Conservation (phyloP, 345 rosid genomes). For the Eucalyptus microcorys region DNA sequence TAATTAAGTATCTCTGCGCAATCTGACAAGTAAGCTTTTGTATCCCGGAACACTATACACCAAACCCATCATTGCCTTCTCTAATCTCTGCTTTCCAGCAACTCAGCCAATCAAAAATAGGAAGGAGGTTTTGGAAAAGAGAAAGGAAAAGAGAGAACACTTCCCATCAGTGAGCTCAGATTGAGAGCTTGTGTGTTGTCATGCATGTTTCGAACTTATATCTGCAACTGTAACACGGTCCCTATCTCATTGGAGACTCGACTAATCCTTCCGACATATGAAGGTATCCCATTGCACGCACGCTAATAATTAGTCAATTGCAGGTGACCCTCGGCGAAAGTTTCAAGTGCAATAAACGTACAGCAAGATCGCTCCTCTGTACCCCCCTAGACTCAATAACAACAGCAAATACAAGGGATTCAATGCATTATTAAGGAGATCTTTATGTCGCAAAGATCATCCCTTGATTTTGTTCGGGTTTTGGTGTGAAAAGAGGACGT, state of each 20-base stretch:
- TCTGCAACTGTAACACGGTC: not conserved
- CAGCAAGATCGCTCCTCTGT: not conserved
- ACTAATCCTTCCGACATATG: not conserved
- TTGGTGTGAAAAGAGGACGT: not conserved
- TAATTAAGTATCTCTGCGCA: not conserved
- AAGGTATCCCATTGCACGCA: not conserved
- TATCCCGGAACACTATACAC: not conserved
- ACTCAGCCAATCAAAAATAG: not conserved
- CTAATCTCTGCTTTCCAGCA: not conserved
- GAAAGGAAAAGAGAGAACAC: not conserved
- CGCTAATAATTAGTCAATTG: not conserved
- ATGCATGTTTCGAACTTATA: not conserved
- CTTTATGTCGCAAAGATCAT: not conserved
- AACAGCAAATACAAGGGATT: not conserved
- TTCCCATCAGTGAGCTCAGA: not conserved
- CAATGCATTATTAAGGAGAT: not conserved
- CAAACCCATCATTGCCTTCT: not conserved
- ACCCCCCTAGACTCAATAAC: not conserved
- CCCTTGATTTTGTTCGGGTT: not conserved
- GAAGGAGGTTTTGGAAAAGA: not conserved
- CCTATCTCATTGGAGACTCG: not conserved
- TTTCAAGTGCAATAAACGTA: not conserved
- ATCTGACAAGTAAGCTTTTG: not conserved
- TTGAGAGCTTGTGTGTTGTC: not conserved
- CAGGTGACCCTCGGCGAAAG: not conserved